Conservation (phyloP, 805 yeast genomes). For the Candida loeiensis region DNA sequence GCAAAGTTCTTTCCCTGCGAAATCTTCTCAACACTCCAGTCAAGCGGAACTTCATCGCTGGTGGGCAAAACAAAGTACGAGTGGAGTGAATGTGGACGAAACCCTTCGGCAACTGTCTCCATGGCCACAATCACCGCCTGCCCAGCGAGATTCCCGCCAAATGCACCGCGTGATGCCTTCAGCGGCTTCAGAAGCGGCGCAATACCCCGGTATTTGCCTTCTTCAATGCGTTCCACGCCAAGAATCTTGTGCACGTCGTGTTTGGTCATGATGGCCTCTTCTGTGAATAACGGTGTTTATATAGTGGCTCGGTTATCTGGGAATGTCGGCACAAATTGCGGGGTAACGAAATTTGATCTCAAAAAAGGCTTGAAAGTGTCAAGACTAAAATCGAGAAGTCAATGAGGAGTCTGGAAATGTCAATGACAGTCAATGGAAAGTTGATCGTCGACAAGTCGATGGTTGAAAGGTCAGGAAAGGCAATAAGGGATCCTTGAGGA, state of each 20-base stretch:
- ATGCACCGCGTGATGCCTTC: slow-evolving; percentile 25
- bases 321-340: no score
- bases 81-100: slow-evolving; percentile 35
- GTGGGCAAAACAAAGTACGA: slow-evolving; percentile 27
- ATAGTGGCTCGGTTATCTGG: no score
- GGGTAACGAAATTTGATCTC: no score
- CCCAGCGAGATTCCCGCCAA: slow-evolving; percentile 34
- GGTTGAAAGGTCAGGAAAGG: no score
- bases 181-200: slow-evolving; percentile 30
- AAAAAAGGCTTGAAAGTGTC: no score
- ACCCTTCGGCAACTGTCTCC: slow-evolving; percentile 24
- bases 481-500: no score
- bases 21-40: slow-evolving; percentile 31
- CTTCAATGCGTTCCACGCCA: slow-evolving; percentile 19
- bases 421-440: no score
- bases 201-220: slow-evolving; percentile 18
- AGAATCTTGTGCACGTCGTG: slow-evolving; percentile 10
- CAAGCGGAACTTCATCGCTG: slow-evolving; percentile 14
- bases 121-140: slow-evolving; percentile 36
- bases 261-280: no score
- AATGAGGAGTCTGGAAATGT: no score
- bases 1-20: slow-evolving; percentile 37
- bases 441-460: no score
- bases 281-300: no score
- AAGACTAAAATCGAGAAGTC: no score